A percentile compares a stretch with the other conserved stretches of the same genome.
Evolutionary conservation across 352 stramenopile species (phyloP).

Genomic region (Phytophthora multivora): DNA sequence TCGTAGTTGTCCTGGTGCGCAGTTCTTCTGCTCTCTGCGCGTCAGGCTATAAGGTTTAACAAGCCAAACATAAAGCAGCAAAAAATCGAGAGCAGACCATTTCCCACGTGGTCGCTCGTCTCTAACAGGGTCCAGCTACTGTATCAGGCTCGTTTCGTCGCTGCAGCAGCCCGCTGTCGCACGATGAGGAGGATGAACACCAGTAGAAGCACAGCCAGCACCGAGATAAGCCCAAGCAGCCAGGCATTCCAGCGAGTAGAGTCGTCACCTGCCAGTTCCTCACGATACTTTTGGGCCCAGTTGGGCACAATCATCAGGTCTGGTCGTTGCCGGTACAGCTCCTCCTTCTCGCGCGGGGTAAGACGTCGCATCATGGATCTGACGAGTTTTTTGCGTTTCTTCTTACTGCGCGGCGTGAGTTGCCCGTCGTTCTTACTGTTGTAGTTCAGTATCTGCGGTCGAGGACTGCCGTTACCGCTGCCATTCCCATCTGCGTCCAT

Average conservation of each 20-base stretch:
- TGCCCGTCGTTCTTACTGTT: conserved; percentile 53
- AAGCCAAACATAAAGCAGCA: conserved; percentile 38
- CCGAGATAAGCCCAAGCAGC: conserved; percentile 76
- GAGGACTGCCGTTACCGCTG: conserved; percentile 35
- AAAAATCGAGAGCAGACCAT: conserved; percentile 38
- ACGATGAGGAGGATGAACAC: conserved; percentile 83
- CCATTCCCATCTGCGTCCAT: conserved; percentile 43
- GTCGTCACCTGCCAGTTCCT: conserved; percentile 77
- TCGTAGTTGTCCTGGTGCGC: conserved; percentile 32
- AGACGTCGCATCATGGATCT: conserved; percentile 81
- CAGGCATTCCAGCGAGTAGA: conserved; percentile 77
- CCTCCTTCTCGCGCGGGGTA: conserved; percentile 83
- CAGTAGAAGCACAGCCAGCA: conserved; percentile 71
- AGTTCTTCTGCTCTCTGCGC: conserved; percentile 7
- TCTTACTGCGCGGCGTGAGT: conserved; percentile 67
- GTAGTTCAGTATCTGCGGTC: conserved; percentile 61
- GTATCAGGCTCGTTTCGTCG: conserved; percentile 7
- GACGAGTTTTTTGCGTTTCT: conserved; percentile 84
- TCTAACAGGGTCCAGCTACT: conserved; percentile 23
- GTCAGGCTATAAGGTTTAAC: conserved; percentile 28
- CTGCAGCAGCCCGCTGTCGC: conserved; percentile 43
- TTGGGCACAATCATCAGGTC: conserved; percentile 90
- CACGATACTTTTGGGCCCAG: conserved; percentile 88
- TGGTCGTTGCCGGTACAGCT: conserved; percentile 78
- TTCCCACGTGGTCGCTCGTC: conserved; percentile 30